Conservation (phyloP, 495 filamentous ascomycete genomes). For the Xylaria grammica region DNA sequence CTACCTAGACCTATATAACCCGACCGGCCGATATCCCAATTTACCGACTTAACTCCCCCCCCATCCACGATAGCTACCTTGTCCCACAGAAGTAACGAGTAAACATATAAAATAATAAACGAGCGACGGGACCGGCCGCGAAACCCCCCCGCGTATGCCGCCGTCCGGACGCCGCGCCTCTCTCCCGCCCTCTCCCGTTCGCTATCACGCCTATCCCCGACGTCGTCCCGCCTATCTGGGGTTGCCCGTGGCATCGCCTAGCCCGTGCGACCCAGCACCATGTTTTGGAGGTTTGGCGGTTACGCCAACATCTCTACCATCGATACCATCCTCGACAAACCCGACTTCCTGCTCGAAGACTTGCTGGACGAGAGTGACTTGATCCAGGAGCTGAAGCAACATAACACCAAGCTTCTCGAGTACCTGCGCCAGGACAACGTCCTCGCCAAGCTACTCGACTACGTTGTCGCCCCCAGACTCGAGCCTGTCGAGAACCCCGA, state of each 20-base stretch:
- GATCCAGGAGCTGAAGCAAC: conserved; percentile 96
- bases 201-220: neutral
- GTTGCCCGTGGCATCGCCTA: neutral
- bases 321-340: conserved; percentile 94
- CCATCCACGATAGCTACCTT: no score
- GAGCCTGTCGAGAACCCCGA: conserved; percentile 63
- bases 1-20: no score
- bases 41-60: no score
- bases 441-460: conserved; percentile 85
- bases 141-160: conserved; percentile 19
- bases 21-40: no score
- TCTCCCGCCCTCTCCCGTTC: conserved; percentile 3
- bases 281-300: conserved; percentile 99
- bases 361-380: conserved; percentile 93
- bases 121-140: neutral
- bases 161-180: conserved; percentile 12
- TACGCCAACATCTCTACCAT: conserved; percentile 97
- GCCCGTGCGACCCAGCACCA: conserved; percentile 49
- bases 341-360: conserved; percentile 92
- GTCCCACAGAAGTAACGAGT: no score
- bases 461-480: conserved; percentile 81
- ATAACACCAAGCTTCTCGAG: conserved; percentile 97
- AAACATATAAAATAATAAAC: no score
- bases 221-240: neutral
- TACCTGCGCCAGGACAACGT: conserved; percentile 88